These are phyloP conservation scores for Lolium rigidum DNA, from an alignment of 176 grass and related monocot species.

Conservation along the genomic window DNA sequence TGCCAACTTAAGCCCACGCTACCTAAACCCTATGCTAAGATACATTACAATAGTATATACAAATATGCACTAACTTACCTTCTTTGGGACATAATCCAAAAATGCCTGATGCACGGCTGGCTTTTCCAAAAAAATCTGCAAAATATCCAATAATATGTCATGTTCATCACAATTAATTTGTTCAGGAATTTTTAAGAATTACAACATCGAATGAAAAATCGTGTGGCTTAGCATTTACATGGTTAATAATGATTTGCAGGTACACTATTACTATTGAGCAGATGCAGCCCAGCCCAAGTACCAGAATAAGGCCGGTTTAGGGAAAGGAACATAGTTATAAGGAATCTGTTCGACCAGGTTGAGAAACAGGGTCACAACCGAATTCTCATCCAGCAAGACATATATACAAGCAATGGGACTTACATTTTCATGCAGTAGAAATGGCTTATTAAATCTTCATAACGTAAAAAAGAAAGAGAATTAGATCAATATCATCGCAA, in stretches of 20 bases:
- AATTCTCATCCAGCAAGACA: neutral
- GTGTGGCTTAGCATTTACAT: slow-evolving; percentile 20
- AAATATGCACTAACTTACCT: slow-evolving; percentile 51
- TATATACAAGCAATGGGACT: neutral
- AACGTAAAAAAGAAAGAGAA: neutral
- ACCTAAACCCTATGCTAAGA: slow-evolving; percentile 19
- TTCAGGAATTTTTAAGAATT: slow-evolving; percentile 11
- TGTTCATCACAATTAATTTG: slow-evolving; percentile 8
- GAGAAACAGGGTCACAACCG: neutral
- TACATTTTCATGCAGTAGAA: slow-evolving; percentile 31
- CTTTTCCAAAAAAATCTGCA: slow-evolving; percentile 97
- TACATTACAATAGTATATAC: neutral
- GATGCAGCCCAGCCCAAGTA: slow-evolving; percentile 18
- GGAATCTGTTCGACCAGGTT: neutral
- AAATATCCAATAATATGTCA: slow-evolving; percentile 30
- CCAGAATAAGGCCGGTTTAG: neutral
- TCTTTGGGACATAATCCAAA: slow-evolving; percentile 81
- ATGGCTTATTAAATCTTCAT: neutral
- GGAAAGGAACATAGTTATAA: neutral
- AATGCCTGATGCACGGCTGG: slow-evolving; percentile 90
- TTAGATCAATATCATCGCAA: neutral
- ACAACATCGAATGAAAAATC: neutral
- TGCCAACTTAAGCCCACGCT: neutral
- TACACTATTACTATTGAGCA: slow-evolving; percentile 13
- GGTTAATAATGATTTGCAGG: slow-evolving; percentile 14